phyloP scores from a whole-genome alignment of 805 yeast genomes.

The Jamesozyma piceae region DNA sequence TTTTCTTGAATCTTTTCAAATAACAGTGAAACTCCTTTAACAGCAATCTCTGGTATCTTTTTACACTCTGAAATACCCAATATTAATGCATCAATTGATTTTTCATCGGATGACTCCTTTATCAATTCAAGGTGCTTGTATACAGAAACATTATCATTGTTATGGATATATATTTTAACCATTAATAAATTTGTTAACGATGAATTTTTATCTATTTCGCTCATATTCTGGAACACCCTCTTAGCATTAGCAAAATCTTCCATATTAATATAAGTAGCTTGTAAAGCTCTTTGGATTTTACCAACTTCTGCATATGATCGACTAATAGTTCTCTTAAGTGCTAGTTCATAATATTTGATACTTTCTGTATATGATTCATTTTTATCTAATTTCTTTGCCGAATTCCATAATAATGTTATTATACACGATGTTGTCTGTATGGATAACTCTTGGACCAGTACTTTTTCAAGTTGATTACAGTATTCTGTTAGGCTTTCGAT shows the following conservation, averaged over 20 bases:
- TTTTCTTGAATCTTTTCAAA: constrained; percentile 20
- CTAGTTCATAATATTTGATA: constrained; percentile 21
- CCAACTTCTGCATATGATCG: constrained; percentile 27
- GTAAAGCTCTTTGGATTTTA: constrained; percentile 33
- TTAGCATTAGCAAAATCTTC: constrained; percentile 17
- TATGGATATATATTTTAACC: constrained; percentile 18
- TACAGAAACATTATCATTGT: constrained; percentile 11
- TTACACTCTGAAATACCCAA: constrained; percentile 29
- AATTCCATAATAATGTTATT: constrained; percentile 34
- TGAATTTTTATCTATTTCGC: constrained; percentile 11
- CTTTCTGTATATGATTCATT: constrained; percentile 13
- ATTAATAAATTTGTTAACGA: constrained; percentile 30
- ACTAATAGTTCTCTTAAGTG: constrained; percentile 20
- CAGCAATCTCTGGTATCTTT: constrained; percentile 17
- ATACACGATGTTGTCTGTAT: constrained; percentile 27
- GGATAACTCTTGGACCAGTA: constrained; percentile 21
- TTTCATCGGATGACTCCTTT: constrained; percentile 29
- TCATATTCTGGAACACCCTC: constrained; percentile 19
- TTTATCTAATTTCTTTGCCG: constrained; percentile 29
- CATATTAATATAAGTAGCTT: constrained; percentile 22
- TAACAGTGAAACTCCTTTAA: constrained; percentile 20
- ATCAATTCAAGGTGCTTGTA: constrained; percentile 28
- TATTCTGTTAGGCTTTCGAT: constrained; percentile 17
- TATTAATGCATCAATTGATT: constrained; percentile 27
- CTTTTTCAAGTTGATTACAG: constrained; percentile 23